Conservation (phyloP, 2,329 filamentous ascomycete species). For the Hirsutella thompsonii region DNA sequence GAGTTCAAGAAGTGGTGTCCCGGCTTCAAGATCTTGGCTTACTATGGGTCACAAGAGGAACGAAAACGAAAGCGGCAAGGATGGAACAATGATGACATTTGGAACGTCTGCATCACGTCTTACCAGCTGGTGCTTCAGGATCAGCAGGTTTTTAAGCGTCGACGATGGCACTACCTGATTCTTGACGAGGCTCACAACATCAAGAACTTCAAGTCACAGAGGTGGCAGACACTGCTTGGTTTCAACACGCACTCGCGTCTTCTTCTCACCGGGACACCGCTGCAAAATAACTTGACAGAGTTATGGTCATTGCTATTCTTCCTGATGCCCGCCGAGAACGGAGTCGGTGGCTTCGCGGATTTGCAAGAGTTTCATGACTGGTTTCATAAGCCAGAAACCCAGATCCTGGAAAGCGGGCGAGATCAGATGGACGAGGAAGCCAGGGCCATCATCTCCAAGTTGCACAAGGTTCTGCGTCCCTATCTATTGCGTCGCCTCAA, state of each 20-base stretch:
- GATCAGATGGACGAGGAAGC: constrained; percentile 93
- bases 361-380: constrained; percentile 93
- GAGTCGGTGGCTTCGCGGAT: constrained; percentile 82
- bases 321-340: constrained; percentile 81
- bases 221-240: constrained; percentile 89
- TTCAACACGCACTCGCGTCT: constrained; percentile 85
- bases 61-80: constrained; percentile 81
- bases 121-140: constrained; percentile 95
- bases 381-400: constrained; percentile 89
- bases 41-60: constrained; percentile 91
- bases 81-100: constrained; percentile 86
- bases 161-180: constrained; percentile 95
- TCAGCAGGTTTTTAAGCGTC: constrained; percentile 81
- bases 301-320: constrained; percentile 97
- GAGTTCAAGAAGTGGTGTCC: constrained; percentile 99
- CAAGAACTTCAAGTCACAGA: constrained; percentile 96
- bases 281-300: constrained; percentile 95
- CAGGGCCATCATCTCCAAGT: constrained; percentile 77
- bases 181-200: constrained; percentile 98
- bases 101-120: constrained; percentile 96
- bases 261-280: constrained; percentile 81
- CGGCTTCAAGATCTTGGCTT: constrained; percentile 94
- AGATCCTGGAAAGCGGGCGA: constrained; percentile 88
- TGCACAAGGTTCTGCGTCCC: constrained; percentile 86
- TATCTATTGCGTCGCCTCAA: constrained; percentile 87